Evolutionary conservation across 495 filamentous ascomycete genomes (phyloP).

Genomic region (Penicillium ochrochloron): DNA sequence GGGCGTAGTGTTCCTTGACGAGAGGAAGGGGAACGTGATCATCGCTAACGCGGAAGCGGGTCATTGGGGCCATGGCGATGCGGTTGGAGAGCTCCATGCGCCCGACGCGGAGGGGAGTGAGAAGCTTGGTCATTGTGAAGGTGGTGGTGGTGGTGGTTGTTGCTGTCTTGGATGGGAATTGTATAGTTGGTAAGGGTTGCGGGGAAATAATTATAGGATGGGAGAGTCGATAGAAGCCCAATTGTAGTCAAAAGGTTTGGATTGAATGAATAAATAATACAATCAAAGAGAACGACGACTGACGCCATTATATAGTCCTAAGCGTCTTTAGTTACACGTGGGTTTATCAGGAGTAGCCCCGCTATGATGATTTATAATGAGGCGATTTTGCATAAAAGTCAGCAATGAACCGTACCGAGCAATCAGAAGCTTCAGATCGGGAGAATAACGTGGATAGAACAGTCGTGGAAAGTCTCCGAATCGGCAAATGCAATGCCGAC

Average conservation of each 20-base stretch:
- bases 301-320: neutral
- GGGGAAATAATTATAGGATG: neutral
- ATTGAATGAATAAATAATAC: neutral
- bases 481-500: neutral
- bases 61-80: slow-evolving; percentile 55
- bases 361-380: neutral
- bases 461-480: neutral
- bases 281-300: neutral
- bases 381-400: neutral
- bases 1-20: slow-evolving; percentile 56
- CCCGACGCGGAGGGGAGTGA: slow-evolving; percentile 55
- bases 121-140: slow-evolving; percentile 45
- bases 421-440: neutral
- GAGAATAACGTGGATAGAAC: neutral
- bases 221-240: neutral
- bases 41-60: slow-evolving; percentile 54
- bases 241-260: neutral
- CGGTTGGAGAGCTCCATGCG: slow-evolving; percentile 52
- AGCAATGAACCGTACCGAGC: neutral
- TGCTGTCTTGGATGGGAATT: neutral
- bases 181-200: neutral
- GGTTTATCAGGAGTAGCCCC: neutral
- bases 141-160: slow-evolving; percentile 3
- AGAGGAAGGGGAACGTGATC: slow-evolving; percentile 42
- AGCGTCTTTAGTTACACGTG: no score